Evolutionary conservation across 2,329 filamentous ascomycete genomes (phyloP).

Genomic region (Rhinocladiella similis): DNA sequence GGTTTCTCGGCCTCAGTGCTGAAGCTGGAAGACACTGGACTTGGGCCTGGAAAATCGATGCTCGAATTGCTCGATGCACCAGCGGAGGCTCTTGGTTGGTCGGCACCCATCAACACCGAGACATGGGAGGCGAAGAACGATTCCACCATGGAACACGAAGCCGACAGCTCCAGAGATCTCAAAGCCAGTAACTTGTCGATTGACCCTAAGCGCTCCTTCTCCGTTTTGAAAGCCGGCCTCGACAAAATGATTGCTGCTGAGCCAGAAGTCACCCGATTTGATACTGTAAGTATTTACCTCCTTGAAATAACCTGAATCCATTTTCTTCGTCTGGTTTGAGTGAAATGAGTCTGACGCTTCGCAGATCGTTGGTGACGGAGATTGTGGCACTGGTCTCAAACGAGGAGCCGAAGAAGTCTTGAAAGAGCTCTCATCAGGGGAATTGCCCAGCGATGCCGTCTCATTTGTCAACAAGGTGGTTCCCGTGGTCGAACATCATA

Average conservation of each 20-base stretch:
- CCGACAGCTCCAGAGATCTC: slow-evolving; percentile 43
- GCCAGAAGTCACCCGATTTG: slow-evolving; percentile 65
- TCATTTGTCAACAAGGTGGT: slow-evolving; percentile 62
- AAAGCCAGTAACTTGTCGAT: slow-evolving; percentile 57
- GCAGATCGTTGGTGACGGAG: slow-evolving; percentile 77
- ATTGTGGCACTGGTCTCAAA: slow-evolving; percentile 84
- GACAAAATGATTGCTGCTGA: slow-evolving; percentile 63
- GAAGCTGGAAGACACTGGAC: slow-evolving; percentile 60
- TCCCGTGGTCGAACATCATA: slow-evolving; percentile 64
- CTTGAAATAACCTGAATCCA: too few species aligned
- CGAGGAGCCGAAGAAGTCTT: slow-evolving; percentile 73
- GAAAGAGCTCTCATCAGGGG: slow-evolving; percentile 41
- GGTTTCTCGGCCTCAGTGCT: slow-evolving; percentile 71
- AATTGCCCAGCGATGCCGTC: slow-evolving; percentile 57
- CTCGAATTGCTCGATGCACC: slow-evolving; percentile 68
- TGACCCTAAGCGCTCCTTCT: slow-evolving; percentile 52
- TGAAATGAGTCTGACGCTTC: too few species aligned
- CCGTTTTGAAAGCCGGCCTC: slow-evolving; percentile 56
- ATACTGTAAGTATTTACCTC: slow-evolving; percentile 49
- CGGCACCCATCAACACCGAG: slow-evolving; percentile 57
- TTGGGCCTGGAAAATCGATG: slow-evolving; percentile 55
- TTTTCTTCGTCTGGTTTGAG: too few species aligned
- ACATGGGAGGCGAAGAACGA: slow-evolving; percentile 58
- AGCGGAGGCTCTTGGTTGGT: slow-evolving; percentile 67
- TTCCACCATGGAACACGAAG: slow-evolving; percentile 43